Base-by-base conservation (phyloP, 139 green algal genomes). In the Volvox reticuliferus region DNA sequence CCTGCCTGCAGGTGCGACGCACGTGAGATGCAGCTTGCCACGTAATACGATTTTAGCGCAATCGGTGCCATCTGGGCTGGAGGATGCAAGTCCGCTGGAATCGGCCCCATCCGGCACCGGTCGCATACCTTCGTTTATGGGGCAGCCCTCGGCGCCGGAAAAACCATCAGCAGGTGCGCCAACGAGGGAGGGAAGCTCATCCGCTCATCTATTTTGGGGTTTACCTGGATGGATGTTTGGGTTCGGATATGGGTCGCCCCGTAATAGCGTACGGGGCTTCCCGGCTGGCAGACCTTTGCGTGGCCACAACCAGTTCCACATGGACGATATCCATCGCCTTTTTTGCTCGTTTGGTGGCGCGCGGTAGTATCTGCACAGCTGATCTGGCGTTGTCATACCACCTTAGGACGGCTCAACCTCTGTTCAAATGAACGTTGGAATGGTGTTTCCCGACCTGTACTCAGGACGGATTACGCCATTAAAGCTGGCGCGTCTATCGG, bases 401-500 rank as follows among this genome's bases (percentile, higher is more conserved):
- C 44, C n/a, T n/a, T 55, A 5, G 44, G 44, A 55, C 44, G 5
- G 9, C 44, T 55, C 44, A 55, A 55, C 44, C 44, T 55, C 44
- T 5, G 44, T 9, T 55, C 44, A 55, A 14, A 9, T 5, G 44
- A 55, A 55, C 9, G 44, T 55, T 55, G 9, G 9, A 9, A 55
- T 55, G 44, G 44, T 55, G 44, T 55, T 55, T 55, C 44, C 44
- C 44, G 44, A 55, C 44, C 44, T 75, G 50, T 37, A n/a, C 55
- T 14, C 80, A 90, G 65, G 80, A 22, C 22, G 79, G 24, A 20
- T 92, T 65, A 88, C 91, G 12, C 88, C 91, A 0, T n/a, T 69
- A 0, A 91, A 93, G 88, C 85, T 92, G 26, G 76, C 88, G 22
- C 82, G 71, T 0, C 37, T 92, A 9, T 81, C 87, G 9, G 67